A percentile compares a stretch with the other conserved stretches of the same genome.
phyloP scores from a whole-genome alignment of 495 filamentous ascomycete species.

The Daldinia decipiens region DNA sequence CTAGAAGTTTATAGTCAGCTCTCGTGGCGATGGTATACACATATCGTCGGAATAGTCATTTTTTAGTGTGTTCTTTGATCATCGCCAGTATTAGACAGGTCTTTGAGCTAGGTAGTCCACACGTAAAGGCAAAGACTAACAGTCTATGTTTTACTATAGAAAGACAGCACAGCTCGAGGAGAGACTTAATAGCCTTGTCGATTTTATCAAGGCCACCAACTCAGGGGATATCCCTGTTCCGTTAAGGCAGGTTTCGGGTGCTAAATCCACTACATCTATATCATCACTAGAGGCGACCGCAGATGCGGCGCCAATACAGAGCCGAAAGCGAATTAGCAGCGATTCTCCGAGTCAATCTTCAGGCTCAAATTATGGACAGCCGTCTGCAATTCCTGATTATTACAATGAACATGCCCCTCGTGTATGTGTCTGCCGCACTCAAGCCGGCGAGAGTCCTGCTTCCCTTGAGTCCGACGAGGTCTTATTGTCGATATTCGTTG shows the following conservation, averaged over 20 bases:
- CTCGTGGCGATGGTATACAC: not conserved
- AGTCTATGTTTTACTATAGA: conserved; percentile 19
- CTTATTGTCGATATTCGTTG: conserved; percentile 49
- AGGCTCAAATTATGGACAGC: conserved; percentile 1
- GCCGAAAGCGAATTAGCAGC: not conserved
- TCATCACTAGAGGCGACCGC: conserved; percentile 1
- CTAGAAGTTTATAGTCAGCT: not conserved
- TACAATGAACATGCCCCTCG: conserved; percentile 47
- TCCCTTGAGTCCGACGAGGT: conserved; percentile 49
- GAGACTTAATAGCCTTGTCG: conserved; percentile 49
- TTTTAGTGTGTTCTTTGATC: not conserved
- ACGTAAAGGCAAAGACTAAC: conserved; percentile 8
- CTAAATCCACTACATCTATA: conserved; percentile 7
- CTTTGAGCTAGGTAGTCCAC: not conserved
- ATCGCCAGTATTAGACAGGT: not conserved
- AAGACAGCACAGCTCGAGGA: conserved; percentile 51
- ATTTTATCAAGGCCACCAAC: conserved; percentile 44
- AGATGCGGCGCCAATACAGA: conserved; percentile 2
- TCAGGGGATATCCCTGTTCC: conserved; percentile 39
- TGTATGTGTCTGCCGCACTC: conserved; percentile 42
- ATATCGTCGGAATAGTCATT: not conserved
- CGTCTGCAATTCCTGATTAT: conserved; percentile 27
- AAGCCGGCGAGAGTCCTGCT: conserved; percentile 28
- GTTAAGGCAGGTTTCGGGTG: conserved; percentile 6
- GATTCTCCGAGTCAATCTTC: conserved; percentile 11